Evolutionary conservation across 2,329 filamentous ascomycete species (phyloP), one percentile per base, ranked within the genome.

Genomic region (Grosmannia serpens): DNA sequence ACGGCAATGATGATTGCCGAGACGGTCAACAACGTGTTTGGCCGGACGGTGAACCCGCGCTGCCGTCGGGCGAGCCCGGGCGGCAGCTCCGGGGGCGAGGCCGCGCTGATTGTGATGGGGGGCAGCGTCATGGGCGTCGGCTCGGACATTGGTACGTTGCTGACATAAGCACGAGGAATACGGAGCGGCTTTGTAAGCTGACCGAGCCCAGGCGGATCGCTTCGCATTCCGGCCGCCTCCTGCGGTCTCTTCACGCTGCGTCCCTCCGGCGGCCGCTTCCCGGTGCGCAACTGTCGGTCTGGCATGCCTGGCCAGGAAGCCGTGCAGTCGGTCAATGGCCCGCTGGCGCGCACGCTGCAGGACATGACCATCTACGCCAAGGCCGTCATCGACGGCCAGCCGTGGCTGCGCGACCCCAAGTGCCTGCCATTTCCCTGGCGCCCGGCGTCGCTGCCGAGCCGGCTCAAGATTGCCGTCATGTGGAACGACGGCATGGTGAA

Each of bases 1-100:
- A 85, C 82, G 1, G 61, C 82, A 15, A 84, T 86, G 77, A 86
- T 88, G 84, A 85, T 86, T 56, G 78, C 82, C 15, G 85, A 87
- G 66, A 80, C 76, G 1, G 80, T 85, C 20, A 87, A 87, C 70
- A 85, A 86, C 63, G 74, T 81, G 2, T 82, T 83, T 64, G 85
- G 84, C 10, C 75, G 82, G 15, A 85, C 82, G 0, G 67, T 82
- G 26, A 86, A 86, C 65, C 85, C 86, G 0, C 70, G 72, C 8
- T 85, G 86, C 65, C 76, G 81, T 27, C 70, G 70, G 3, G 72
- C 82, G 3, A 86, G 83, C 0, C 78, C 79, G 26, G 86, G 86
- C 13, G 86, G 86, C 11, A 84, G 79, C 44, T 85, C 83, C 0
- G 86, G 86, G 3, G 86, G 86, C 51, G 86, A 88, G 66, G 78